These are phyloP conservation scores for Lindgomyces ingoldianus DNA, from an alignment of 495 filamentous ascomycete species.

Conservation along the genomic window DNA sequence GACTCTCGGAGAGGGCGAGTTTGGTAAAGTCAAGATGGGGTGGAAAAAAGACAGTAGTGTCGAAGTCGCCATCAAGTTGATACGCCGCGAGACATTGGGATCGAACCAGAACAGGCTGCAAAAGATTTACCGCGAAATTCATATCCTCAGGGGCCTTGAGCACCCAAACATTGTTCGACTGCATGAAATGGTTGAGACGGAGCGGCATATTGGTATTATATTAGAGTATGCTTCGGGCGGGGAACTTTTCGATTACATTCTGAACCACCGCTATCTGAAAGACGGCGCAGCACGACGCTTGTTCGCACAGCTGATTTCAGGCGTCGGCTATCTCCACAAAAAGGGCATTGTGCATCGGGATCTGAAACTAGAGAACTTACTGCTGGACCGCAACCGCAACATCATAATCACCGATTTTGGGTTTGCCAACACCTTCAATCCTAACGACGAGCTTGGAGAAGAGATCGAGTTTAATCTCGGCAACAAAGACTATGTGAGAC, in stretches of 20 bases:
- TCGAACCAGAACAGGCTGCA: constrained; percentile 83
- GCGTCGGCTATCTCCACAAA: constrained; percentile 97
- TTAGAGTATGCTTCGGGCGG: constrained; percentile 97
- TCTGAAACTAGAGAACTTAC: constrained; percentile 93
- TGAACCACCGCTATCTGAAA: constrained; percentile 94
- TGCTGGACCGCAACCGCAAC: constrained; percentile 94
- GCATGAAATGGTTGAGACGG: constrained; percentile 98
- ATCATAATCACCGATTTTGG: constrained; percentile 99
- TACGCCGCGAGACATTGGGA: constrained; percentile 83
- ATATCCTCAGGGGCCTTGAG: constrained; percentile 79
- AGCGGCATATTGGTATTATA: constrained; percentile 95
- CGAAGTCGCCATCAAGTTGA: constrained; percentile 97
- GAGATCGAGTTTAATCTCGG: constrained; percentile 86
- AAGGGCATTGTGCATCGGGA: constrained; percentile 99
- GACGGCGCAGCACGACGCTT: constrained; percentile 85
- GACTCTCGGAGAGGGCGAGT: constrained; percentile 97
- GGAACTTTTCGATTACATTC: constrained; percentile 97
- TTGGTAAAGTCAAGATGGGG: constrained; percentile 98
- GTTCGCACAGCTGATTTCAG: constrained; percentile 94
- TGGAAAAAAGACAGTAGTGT: constrained; percentile 96
- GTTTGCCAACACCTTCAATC: constrained; percentile 96
- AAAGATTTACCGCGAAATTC: constrained; percentile 96
- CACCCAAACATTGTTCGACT: constrained; percentile 97
- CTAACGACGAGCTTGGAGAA: constrained; percentile 80
- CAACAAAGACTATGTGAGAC: constrained; percentile 81